These are phyloP conservation scores for Rhodotorula paludigena DNA, from an alignment of 768 basidiomycete genomes.

Conservation along the genomic window DNA sequence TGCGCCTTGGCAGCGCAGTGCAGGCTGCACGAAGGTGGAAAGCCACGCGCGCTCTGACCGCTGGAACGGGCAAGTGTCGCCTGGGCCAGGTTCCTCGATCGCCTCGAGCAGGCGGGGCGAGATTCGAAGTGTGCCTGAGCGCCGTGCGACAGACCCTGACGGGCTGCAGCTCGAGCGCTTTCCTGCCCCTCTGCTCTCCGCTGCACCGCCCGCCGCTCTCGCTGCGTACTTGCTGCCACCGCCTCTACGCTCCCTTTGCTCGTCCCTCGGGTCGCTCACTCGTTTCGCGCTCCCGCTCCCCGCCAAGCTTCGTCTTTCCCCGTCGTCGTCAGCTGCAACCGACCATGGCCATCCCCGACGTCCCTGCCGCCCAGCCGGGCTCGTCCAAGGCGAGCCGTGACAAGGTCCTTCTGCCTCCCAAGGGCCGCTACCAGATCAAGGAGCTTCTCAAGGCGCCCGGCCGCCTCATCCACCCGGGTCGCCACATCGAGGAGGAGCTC, in stretches of 20 bases:
- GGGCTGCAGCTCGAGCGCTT: no score
- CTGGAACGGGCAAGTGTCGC: no score
- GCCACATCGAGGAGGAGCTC: constrained; percentile 17
- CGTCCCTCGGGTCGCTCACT: background rate
- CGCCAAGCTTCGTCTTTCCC: background rate
- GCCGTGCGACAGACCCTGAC: no score
- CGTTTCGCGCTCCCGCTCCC: background rate
- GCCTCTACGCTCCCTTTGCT: background rate
- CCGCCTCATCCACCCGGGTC: constrained; percentile 16
- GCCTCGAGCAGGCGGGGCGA: no score
- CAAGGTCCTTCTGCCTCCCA: background rate
- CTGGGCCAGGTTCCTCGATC: no score
- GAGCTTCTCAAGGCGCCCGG: constrained; percentile 7
- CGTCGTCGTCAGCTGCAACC: background rate
- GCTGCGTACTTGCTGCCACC: background rate
- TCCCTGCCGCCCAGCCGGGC: background rate
- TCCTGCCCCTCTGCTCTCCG: no score
- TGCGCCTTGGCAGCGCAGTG: no score
- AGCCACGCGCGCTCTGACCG: no score
- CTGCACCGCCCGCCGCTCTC: no score
- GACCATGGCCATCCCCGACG: constrained; percentile 3
- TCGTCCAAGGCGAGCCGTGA: background rate
- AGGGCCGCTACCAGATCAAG: constrained; percentile 18
- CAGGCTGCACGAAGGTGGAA: no score
- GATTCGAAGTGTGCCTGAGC: no score